These are phyloP conservation scores for Emergomyces orientalis DNA, from an alignment of 2,329 filamentous ascomycete genomes.

Conservation along the genomic window DNA sequence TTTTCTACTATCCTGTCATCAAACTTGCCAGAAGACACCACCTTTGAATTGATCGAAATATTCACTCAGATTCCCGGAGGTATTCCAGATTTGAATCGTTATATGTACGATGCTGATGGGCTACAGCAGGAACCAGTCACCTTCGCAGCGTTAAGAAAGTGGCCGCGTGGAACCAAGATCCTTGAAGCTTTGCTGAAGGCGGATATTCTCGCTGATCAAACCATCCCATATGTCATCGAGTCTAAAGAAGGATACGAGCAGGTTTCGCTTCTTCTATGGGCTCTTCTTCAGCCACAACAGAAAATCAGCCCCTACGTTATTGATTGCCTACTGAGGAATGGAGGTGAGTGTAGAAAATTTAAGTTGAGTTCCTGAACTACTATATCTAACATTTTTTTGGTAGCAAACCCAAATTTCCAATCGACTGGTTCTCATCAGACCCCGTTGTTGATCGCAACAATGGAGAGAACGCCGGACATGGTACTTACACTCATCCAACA, in stretches of 20 bases:
- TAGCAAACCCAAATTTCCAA: constrained; percentile 50
- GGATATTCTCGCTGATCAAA: constrained; percentile 53
- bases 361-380: constrained; percentile 1
- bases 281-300: constrained; percentile 54
- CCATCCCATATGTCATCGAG: constrained; percentile 37
- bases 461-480: constrained; percentile 47
- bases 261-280: constrained; percentile 52
- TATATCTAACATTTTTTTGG: constrained; percentile 11
- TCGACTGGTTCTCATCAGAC: constrained; percentile 46
- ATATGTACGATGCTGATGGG: constrained; percentile 41
- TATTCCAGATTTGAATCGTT: constrained; percentile 9
- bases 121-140: constrained; percentile 42
- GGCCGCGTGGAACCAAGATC: constrained; percentile 47
- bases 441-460: constrained; percentile 52
- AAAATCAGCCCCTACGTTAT: constrained; percentile 52
- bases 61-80: constrained; percentile 30
- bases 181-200: constrained; percentile 46
- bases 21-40: constrained; percentile 42
- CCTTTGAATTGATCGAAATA: constrained; percentile 43
- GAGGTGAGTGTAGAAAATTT: constrained; percentile 21
- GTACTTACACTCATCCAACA: constrained; percentile 49
- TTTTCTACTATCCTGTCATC: constrained; percentile 51
- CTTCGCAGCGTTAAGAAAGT: constrained; percentile 45
- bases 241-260: constrained; percentile 45
- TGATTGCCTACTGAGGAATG: constrained; percentile 45